Percentiles rank a stretch among this genome's conserved stretches.
These are phyloP conservation scores for Hibiscus mutabilis DNA, from an alignment of 345 rosid species.

Conservation along the genomic window DNA sequence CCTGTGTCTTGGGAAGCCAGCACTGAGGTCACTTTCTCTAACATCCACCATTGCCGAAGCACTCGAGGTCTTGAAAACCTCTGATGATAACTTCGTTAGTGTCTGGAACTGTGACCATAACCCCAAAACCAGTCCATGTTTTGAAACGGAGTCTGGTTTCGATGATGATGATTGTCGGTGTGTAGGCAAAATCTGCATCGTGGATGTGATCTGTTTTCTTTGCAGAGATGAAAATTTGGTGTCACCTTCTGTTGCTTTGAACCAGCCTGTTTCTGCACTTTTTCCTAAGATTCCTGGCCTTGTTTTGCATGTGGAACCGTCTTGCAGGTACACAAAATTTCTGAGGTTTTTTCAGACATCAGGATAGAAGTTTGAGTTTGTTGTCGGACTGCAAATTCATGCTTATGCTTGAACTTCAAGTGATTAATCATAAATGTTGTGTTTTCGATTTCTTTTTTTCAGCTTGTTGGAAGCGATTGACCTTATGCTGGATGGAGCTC, in stretches of 20 bases:
- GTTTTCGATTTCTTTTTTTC: conserved; percentile 11
- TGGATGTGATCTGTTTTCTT: conserved; percentile 77
- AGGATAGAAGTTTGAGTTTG: neutral
- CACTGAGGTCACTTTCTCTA: conserved; percentile 54
- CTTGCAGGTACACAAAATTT: conserved; percentile 43
- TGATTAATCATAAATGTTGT: neutral
- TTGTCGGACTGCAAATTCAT: neutral
- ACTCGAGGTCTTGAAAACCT: conserved; percentile 48
- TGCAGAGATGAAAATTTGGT: conserved; percentile 43
- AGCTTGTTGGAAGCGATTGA: conserved; percentile 78
- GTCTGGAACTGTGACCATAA: conserved; percentile 60
- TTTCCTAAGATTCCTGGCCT: conserved; percentile 36
- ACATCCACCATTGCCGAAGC: conserved; percentile 53
- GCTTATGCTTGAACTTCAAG: neutral
- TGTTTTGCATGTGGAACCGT: conserved; percentile 60
- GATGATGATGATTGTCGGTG: conserved; percentile 55
- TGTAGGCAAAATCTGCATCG: conserved; percentile 82
- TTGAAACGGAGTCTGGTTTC: neutral
- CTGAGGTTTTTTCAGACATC: neutral
- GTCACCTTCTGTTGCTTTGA: conserved; percentile 52
- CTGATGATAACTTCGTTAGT: conserved; percentile 55
- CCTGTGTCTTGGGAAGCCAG: conserved; percentile 95
- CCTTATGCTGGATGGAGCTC: conserved; percentile 74
- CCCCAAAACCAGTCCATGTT: neutral
- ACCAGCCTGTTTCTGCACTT: conserved; percentile 58